Evolutionary conservation across 176 grass and related monocot genomes (phyloP), one percentile per base, ranked within the genome.

Genomic region (Musa itinerans): DNA sequence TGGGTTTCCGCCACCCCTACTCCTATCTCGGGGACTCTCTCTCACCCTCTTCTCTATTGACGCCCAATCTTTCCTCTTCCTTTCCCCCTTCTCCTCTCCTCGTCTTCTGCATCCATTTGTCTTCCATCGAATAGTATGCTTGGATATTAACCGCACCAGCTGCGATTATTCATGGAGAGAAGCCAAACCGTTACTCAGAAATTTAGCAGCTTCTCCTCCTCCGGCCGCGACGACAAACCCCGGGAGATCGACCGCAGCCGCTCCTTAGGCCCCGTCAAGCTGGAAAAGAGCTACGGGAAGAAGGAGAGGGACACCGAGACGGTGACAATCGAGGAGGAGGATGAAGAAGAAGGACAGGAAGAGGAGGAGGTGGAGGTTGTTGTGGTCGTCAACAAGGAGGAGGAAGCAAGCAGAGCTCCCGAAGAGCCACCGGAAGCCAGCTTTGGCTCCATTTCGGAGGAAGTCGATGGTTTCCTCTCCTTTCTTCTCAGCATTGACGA

Each of bases 401-500:
- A 55, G 22, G 12, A 25, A 10, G 51, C 9, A 53, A 17, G 54
- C 16, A 27, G 9, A 15, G 5, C 1, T 8, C 2, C 8, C 10
- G 16, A 20, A 20, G 54, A 43, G 8, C 24, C 34, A 43, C 4
- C 73, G 2, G 48, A 61, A 16, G 43, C n/a, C 29, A 27, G 11
- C 17, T 2, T 10, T 43, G 20, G 59, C 52, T 52, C 11, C n/a
- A 6, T 65, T 29, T 77, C n/a, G 1, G 59, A 19, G 10, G 75
- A 77, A 15, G 19, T 77, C n/a, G 75, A 77, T 52, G 49, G 11
- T 24, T 77, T 77, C 49, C 34, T 77, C 19, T 49, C 29, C 11
- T 9, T 16, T 19, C 4, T 74, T 56, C 23, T 8, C 61, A 15
- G 59, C 27, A 21, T 1, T 20, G 21, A 9, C 43, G 26, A 50